phyloP scores from a whole-genome alignment of 2,329 filamentous ascomycete genomes.

The Pseudogymnoascus sp. region DNA sequence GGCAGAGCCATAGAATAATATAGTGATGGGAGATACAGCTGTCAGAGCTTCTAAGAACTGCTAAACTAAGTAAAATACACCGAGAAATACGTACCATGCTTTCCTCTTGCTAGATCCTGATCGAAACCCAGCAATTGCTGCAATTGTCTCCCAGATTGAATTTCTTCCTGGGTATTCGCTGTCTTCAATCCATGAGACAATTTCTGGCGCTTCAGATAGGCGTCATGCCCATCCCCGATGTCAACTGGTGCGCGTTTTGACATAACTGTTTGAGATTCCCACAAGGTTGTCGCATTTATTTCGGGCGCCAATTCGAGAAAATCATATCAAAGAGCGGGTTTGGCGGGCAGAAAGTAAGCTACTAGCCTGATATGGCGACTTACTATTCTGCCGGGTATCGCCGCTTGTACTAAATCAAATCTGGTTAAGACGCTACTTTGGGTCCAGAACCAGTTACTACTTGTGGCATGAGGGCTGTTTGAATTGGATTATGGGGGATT shows the following conservation, averaged over 20 bases:
- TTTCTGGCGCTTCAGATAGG: conserved; percentile 29
- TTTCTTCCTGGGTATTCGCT: conserved; percentile 43
- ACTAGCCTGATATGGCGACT: not conserved
- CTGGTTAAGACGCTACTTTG: not conserved
- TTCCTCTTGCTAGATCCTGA: conserved; percentile 57
- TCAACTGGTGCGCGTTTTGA: conserved; percentile 24
- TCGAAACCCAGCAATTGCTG: conserved; percentile 60
- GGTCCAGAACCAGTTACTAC: not conserved
- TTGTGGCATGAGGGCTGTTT: not conserved
- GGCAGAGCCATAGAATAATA: not conserved
- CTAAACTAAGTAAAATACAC: not conserved
- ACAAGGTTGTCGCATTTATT: conserved; percentile 6
- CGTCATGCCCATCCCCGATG: conserved; percentile 23
- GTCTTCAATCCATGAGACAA: conserved; percentile 41
- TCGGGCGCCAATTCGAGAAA: not conserved
- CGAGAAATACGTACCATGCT: conserved; percentile 45
- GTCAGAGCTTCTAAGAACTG: not conserved
- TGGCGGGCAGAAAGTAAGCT: conserved; percentile 3
- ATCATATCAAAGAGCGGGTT: conserved; percentile 3
- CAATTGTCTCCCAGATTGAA: conserved; percentile 57
- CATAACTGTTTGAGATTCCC: conserved; percentile 17
- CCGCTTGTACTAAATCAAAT: not conserved
- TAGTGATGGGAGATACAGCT: not conserved
- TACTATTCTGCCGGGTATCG: conserved; percentile 2
- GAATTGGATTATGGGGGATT: not conserved